These are phyloP conservation scores for Dissophora globulifera DNA, from an alignment of 192 early-diverging fungal species.

Conservation along the genomic window DNA sequence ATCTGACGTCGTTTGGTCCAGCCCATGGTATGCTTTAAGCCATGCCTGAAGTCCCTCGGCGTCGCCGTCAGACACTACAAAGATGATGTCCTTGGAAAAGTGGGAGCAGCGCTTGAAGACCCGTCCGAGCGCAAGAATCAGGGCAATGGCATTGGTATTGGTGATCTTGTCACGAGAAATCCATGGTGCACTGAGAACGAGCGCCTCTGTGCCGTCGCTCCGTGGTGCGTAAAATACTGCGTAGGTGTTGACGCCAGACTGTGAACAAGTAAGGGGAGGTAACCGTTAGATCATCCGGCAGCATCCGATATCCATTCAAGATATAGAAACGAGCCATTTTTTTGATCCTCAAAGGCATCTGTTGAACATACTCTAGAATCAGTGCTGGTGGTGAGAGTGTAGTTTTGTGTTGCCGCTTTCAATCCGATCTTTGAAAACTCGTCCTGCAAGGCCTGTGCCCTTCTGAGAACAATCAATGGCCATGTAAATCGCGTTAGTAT, in stretches of 20 bases:
- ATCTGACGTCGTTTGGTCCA: conserved; percentile 42
- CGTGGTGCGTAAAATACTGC: conserved; percentile 84
- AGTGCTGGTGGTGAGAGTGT: conserved; percentile 50
- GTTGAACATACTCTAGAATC: conserved; percentile 37
- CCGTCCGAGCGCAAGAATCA: conserved; percentile 61
- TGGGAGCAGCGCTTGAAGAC: conserved; percentile 74
- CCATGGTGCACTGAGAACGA: conserved; percentile 89
- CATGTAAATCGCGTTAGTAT: too few relatives aligned
- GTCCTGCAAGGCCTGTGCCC: conserved; percentile 59
- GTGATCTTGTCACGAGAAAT: conserved; percentile 64
- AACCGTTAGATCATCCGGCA: background rate
- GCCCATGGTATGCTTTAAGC: conserved; percentile 91
- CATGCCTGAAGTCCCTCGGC: conserved; percentile 83
- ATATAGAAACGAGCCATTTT: too few relatives aligned
- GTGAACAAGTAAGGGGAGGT: background rate
- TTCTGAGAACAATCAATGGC: too few relatives aligned
- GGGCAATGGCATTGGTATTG: conserved; percentile 60
- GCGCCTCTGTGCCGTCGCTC: conserved; percentile 88
- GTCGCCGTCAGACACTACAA: conserved; percentile 85
- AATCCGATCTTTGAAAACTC: conserved; percentile 64
- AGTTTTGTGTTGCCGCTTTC: conserved; percentile 62
- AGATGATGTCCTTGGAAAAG: conserved; percentile 94
- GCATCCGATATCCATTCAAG: too few relatives aligned
- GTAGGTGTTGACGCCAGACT: conserved; percentile 78
- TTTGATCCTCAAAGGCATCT: too few relatives aligned